These are phyloP conservation scores for Cyberlindnera bimundalis DNA, from an alignment of 805 yeast species.

Conservation along the genomic window DNA sequence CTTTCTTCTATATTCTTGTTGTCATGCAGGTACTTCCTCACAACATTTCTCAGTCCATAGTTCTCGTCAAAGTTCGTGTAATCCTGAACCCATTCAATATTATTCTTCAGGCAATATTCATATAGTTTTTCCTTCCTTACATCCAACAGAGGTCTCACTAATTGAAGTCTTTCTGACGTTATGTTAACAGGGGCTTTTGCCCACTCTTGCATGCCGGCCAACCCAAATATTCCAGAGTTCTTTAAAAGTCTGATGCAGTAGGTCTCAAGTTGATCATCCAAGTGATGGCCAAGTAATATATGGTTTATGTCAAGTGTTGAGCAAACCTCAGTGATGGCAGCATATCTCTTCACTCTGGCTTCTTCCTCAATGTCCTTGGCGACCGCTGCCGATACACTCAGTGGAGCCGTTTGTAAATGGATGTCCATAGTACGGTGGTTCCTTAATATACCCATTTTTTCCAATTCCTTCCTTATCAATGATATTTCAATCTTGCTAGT, in stretches of 20 bases:
- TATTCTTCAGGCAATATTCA: slow-evolving; percentile 39
- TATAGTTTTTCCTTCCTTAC: slow-evolving; percentile 43
- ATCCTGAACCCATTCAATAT: slow-evolving; percentile 68
- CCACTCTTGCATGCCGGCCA: slow-evolving; percentile 46
- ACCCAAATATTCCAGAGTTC: slow-evolving; percentile 52
- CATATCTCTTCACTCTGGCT: slow-evolving; percentile 56
- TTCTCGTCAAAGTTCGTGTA: slow-evolving; percentile 49
- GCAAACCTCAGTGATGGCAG: slow-evolving; percentile 42
- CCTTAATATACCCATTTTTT: slow-evolving; percentile 14
- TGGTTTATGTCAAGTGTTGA: slow-evolving; percentile 28
- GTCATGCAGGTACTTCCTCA: slow-evolving; percentile 36
- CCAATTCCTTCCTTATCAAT: slow-evolving; percentile 22
- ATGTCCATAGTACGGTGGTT: slow-evolving; percentile 32
- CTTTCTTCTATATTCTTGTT: slow-evolving; percentile 14
- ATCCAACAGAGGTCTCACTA: slow-evolving; percentile 52
- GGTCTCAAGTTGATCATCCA: slow-evolving; percentile 73
- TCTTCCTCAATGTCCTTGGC: slow-evolving; percentile 46
- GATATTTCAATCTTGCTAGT: slow-evolving; percentile 27
- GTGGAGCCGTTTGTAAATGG: slow-evolving; percentile 9
- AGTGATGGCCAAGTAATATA: slow-evolving; percentile 64
- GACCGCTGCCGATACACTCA: slow-evolving; percentile 4
- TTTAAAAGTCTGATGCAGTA: slow-evolving; percentile 49
- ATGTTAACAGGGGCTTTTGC: slow-evolving; percentile 19
- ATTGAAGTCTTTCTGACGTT: slow-evolving; percentile 20
- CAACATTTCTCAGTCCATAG: slow-evolving; percentile 52